A percentile compares a stretch with the other conserved stretches of the same genome.
Conservation (phyloP, 164 flowering plant genomes). For the Warburgia ugandensis region DNA sequence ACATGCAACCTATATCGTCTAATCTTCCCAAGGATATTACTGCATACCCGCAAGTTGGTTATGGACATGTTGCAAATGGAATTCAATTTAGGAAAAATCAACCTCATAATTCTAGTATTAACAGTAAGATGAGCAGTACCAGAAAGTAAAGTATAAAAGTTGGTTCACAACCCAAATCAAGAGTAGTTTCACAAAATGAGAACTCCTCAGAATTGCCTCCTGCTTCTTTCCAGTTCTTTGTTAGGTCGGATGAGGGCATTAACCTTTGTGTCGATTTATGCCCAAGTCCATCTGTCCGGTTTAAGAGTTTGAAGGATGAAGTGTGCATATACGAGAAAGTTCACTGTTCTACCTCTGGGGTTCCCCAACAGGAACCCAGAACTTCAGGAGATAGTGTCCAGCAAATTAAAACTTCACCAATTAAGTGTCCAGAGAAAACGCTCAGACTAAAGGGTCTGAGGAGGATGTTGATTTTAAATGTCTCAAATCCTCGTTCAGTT, state of each 20-base stretch:
- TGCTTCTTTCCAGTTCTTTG: constrained; percentile 42
- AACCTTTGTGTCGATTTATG: constrained; percentile 47
- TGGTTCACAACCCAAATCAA: constrained; percentile 14
- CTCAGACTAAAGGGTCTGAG: constrained; percentile 9
- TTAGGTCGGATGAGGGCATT: constrained; percentile 50
- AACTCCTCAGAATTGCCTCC: constrained; percentile 9
- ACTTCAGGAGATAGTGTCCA: constrained; percentile 15
- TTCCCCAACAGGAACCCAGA: constrained; percentile 25
- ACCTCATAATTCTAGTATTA: constrained; percentile 3
- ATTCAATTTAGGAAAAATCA: constrained; percentile 9
- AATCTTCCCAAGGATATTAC: constrained; percentile 5
- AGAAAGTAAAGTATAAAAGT: constrained; percentile 1
- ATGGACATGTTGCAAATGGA: constrained; percentile 7
- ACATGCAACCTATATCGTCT: not conserved
- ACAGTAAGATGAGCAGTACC: constrained; percentile 3
- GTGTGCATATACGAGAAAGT: constrained; percentile 21
- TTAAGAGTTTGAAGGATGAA: constrained; percentile 28
- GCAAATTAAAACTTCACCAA: constrained; percentile 12
- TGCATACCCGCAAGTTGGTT: not conserved
- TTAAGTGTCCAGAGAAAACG: constrained; percentile 6
- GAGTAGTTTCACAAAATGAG: constrained; percentile 11
- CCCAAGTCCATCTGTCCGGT: constrained; percentile 43
- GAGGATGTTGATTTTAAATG: constrained; percentile 1
- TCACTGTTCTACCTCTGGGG: constrained; percentile 9
- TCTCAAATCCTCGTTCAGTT: constrained; percentile 11